phyloP scores from a whole-genome alignment of 148 eudicot genomes.

The Amaranthus hypochondriacus region DNA sequence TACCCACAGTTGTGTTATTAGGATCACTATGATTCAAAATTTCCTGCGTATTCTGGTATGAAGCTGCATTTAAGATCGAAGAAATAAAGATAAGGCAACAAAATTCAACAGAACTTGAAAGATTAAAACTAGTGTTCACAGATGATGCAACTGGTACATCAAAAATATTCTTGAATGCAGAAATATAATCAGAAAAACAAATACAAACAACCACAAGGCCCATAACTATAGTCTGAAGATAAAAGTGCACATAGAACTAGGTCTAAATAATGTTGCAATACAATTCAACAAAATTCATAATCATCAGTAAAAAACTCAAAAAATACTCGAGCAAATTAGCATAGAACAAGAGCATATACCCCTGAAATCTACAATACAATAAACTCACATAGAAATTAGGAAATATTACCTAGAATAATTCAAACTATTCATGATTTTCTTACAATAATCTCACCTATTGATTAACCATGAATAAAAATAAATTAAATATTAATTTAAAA shows the following conservation, averaged over 20 bases:
- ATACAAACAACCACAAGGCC: not conserved
- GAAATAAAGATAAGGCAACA: constrained; percentile 11
- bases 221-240: too few species aligned
- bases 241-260: too few species aligned
- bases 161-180: not conserved
- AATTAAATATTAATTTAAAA: too few species aligned
- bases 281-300: not conserved
- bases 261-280: not conserved
- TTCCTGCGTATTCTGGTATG: constrained; percentile 68
- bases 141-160: not conserved
- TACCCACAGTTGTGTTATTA: constrained; percentile 88
- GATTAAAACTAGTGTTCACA: not conserved
- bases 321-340: too few species aligned
- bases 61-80: constrained; percentile 46
- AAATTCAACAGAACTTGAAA: not conserved
- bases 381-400: not conserved
- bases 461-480: too few species aligned
- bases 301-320: too few species aligned
- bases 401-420: too few species aligned
- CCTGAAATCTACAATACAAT: not conserved
- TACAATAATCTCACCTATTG: too few species aligned
- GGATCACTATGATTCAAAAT: constrained; percentile 82
- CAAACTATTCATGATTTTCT: too few species aligned
- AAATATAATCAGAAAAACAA: not conserved
- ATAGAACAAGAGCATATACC: not conserved